Evolutionary conservation across 495 filamentous ascomycete species (phyloP), one percentile per base, ranked within the genome.

Genomic region (Venustampulla echinocandica): DNA sequence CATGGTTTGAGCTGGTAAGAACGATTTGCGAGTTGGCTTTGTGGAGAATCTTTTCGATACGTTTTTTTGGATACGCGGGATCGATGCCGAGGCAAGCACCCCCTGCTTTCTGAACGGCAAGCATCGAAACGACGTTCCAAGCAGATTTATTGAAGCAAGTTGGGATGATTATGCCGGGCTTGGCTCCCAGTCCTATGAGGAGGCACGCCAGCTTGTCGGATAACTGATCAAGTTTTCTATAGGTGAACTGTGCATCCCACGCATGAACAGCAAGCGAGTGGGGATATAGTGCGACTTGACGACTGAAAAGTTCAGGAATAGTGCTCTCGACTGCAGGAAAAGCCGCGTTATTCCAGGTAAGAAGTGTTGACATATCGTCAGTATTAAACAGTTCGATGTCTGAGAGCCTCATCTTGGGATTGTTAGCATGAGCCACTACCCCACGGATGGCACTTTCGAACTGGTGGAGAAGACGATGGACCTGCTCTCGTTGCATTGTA

Each of bases 41-140:
- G 1, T 14, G 15, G 35, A 46, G 21, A 13, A 54, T 42, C 0
- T 33, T 9, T 21, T 32, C 5, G 5, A 46, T 19, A 1, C 52
- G 40, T 0, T 6, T 10, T 23, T 7, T 10, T 2, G 52, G 41
- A 28, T 50, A 72, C 4, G 62, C 62, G 7, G 74, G 68, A 37
- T 79, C 75, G 4, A 80, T 57, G 14, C 69, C 69, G 13, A 79
- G 70, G 45, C 58, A 56, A 14, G 50, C 65, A 15, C 58, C 68
- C 11, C 71, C 71, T 9, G 71, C 62, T 27, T 65, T 66, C 19
- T 71, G 27, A 4, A 70, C 50, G 1, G 54, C 71, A 4, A 75
- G 41, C n/a, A 68, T 57, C 1, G 63, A 54, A 15, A 72, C 64
- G 4, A 64, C 30, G 4, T 57, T 58, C 66, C 64, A 65, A 18